These are phyloP conservation scores for Stachybotrys chlorohalonatus DNA, from an alignment of 2,329 filamentous ascomycete species.

Conservation along the genomic window DNA sequence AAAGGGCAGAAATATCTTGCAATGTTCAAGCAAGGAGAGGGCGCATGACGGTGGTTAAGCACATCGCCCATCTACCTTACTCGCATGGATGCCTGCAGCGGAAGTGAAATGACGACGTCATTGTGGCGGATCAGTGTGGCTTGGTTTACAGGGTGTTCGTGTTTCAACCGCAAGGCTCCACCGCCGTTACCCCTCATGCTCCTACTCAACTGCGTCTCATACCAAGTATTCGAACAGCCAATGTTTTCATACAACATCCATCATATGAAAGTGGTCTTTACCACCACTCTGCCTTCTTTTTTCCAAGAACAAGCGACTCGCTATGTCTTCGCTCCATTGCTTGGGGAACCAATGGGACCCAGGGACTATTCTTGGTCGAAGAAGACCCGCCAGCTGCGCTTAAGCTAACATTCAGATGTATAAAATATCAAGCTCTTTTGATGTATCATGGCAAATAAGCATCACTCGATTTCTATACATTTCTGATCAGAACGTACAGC, in stretches of 20 bases:
- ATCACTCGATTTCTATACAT: not conserved
- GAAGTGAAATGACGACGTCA: constrained; percentile 25
- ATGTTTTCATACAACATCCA: no score
- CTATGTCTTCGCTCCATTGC: no score
- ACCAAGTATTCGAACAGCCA: no score
- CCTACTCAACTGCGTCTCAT: not conserved
- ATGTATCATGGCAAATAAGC: no score
- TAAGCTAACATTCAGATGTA: no score
- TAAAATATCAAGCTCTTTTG: no score
- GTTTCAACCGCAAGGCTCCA: not conserved
- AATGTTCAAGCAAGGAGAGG: not conserved
- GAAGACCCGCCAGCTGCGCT: no score
- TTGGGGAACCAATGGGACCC: no score
- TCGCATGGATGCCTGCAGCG: not conserved
- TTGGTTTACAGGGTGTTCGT: not conserved
- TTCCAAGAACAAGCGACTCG: no score
- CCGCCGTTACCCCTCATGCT: not conserved
- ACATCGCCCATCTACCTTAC: not conserved
- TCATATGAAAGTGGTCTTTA: no score
- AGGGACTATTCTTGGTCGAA: no score
- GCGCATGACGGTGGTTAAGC: not conserved
- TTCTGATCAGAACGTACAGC: not conserved
- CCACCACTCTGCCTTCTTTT: no score
- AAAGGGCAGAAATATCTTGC: not conserved
- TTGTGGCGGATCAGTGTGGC: constrained; percentile 24